These are phyloP conservation scores for Zalerion maritima DNA, from an alignment of 495 filamentous ascomycete genomes.

Conservation along the genomic window DNA sequence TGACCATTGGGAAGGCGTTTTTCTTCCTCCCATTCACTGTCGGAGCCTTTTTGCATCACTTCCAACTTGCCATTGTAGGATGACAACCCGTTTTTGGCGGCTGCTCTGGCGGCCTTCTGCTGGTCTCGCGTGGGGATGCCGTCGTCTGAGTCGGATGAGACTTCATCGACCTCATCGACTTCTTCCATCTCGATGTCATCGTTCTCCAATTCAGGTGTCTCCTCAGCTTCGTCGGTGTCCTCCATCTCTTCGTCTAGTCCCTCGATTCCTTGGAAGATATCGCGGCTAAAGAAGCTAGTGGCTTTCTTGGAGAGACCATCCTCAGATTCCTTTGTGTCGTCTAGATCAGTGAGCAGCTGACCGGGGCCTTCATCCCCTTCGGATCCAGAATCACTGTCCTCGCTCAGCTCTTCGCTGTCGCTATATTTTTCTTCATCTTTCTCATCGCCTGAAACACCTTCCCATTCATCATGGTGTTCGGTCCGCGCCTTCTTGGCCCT, in stretches of 20 bases:
- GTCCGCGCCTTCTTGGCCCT: slow-evolving; percentile 77
- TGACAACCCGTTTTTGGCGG: slow-evolving; percentile 6
- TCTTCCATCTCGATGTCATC: slow-evolving; percentile 8
- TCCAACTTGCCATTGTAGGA: no score
- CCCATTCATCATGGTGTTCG: slow-evolving; percentile 75
- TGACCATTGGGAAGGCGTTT: slow-evolving; percentile 54
- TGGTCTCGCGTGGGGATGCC: slow-evolving; percentile 5
- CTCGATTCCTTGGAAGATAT: slow-evolving; percentile 75
- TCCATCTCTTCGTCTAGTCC: slow-evolving; percentile 36
- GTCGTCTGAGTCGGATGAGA: slow-evolving; percentile 8
- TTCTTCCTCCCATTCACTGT: slow-evolving; percentile 54
- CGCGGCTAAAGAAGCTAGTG: slow-evolving; percentile 82
- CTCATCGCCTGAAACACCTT: slow-evolving; percentile 66
- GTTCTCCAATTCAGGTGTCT: slow-evolving; percentile 38
- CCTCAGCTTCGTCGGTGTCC: slow-evolving; percentile 26
- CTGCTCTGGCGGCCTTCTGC: slow-evolving; percentile 10
- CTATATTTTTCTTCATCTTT: slow-evolving; percentile 45
- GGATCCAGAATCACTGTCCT: slow-evolving; percentile 41
- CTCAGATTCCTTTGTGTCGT: slow-evolving; percentile 26
- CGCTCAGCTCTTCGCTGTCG: slow-evolving; percentile 32
- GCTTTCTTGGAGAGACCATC: slow-evolving; percentile 66
- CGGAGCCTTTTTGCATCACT: slow-evolving; percentile 35
- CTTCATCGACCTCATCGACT: slow-evolving; percentile 9
- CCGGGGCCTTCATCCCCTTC: slow-evolving; percentile 32
- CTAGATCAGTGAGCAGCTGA: slow-evolving; percentile 36